Conservation (phyloP, 768 basidiomycete genomes). For the Antrodiella citrinella region DNA sequence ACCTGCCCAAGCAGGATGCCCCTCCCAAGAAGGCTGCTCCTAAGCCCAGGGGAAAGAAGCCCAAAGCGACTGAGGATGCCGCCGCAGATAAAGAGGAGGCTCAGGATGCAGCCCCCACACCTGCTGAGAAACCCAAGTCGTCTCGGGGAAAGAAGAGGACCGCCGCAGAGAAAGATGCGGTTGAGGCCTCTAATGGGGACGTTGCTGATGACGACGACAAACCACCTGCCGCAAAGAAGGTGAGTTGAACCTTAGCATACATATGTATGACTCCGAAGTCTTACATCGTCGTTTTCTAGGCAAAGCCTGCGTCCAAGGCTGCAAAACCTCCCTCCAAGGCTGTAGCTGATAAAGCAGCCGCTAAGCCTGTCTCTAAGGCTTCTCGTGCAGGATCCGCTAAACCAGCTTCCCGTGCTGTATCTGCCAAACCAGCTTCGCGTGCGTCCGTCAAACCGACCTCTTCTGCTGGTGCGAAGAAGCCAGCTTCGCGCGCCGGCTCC, state of each 20-base stretch:
- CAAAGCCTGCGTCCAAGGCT: slow-evolving; percentile 30
- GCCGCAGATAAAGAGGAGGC: slow-evolving; percentile 34
- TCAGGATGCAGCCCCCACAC: slow-evolving; percentile 19
- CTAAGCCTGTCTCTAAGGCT: slow-evolving; percentile 27
- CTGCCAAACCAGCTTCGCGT: slow-evolving; percentile 31
- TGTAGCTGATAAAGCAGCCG: slow-evolving; percentile 23
- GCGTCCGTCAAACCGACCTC: slow-evolving; percentile 29
- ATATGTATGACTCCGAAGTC: slow-evolving; percentile 22
- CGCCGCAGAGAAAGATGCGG: slow-evolving; percentile 31
- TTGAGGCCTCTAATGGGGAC: slow-evolving; percentile 27
- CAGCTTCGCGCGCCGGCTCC: slow-evolving; percentile 49
- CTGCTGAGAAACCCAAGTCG: slow-evolving; percentile 32
- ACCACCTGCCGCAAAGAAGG: slow-evolving; percentile 58
- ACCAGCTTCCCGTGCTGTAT: slow-evolving; percentile 35
- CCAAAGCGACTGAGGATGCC: slow-evolving; percentile 21
- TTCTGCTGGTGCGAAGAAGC: slow-evolving; percentile 38
- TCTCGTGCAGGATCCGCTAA: slow-evolving; percentile 22
- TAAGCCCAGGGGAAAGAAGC: slow-evolving; percentile 50
- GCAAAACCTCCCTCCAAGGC: slow-evolving; percentile 23
- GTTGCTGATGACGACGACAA: slow-evolving; percentile 25
- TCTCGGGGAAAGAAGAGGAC: slow-evolving; percentile 49
- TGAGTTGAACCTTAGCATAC: slow-evolving; percentile 18
- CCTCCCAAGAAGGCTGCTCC: slow-evolving; percentile 51
- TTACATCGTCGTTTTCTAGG: slow-evolving; percentile 32
- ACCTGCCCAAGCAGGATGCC: slow-evolving; percentile 47